A percentile compares a stretch with the other conserved stretches of the same genome.
These are phyloP conservation scores for Phytophthora pisi DNA, from an alignment of 352 stramenopile species.

Conservation along the genomic window DNA sequence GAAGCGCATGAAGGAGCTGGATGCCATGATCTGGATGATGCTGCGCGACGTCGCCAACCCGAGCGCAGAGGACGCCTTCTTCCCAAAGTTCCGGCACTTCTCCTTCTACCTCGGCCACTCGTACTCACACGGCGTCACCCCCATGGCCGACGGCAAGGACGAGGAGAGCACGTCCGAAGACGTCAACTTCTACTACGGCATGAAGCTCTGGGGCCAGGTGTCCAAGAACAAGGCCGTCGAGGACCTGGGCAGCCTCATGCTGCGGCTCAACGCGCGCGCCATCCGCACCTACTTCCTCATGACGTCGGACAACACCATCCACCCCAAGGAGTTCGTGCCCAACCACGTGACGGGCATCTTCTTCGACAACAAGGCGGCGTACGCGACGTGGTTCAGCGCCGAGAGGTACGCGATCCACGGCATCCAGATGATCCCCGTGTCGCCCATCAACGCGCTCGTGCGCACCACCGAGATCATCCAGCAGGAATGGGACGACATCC, in stretches of 20 bases:
- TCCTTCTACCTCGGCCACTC: slow-evolving; percentile 69
- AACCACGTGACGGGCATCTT: slow-evolving; percentile 80
- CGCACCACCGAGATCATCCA: slow-evolving; percentile 65
- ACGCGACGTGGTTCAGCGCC: slow-evolving; percentile 72
- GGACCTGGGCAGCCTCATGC: slow-evolving; percentile 70
- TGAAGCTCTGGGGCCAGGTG: slow-evolving; percentile 65
- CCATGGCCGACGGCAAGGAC: slow-evolving; percentile 71
- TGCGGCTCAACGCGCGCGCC: slow-evolving; percentile 62
- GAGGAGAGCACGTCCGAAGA: slow-evolving; percentile 66
- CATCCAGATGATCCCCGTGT: slow-evolving; percentile 81
- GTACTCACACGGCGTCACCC: slow-evolving; percentile 65
- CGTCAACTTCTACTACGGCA: slow-evolving; percentile 72
- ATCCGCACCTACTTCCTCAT: slow-evolving; percentile 82
- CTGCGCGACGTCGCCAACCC: slow-evolving; percentile 76
- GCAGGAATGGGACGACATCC: slow-evolving; percentile 76
- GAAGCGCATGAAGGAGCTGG: slow-evolving; percentile 52
- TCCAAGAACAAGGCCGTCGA: slow-evolving; percentile 58
- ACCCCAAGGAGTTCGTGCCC: slow-evolving; percentile 57
- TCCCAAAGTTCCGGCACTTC: slow-evolving; percentile 75
- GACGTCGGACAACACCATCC: slow-evolving; percentile 59
- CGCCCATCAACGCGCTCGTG: slow-evolving; percentile 70
- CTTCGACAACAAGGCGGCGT: slow-evolving; percentile 76
- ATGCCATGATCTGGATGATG: slow-evolving; percentile 63
- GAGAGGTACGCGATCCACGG: slow-evolving; percentile 78
- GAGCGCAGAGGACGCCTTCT: slow-evolving; percentile 52